Evolutionary conservation across 441 rosid genomes (phyloP), one percentile per base, ranked within the genome.

Genomic region (Metrosideros polymorpha): DNA sequence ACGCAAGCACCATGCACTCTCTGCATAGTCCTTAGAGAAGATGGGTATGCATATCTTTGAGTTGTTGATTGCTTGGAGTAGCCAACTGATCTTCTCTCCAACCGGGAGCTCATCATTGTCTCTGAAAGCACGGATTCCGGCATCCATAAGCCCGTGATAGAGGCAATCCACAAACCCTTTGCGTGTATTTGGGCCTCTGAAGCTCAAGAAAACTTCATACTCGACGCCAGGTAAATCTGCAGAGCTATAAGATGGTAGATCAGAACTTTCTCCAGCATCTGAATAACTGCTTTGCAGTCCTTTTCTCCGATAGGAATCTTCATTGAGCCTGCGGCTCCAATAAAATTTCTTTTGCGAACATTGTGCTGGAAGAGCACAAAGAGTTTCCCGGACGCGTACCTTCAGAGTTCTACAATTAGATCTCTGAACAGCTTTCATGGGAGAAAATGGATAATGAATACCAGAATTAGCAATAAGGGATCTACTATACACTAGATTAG

Each of bases 151-250:
- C 39, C 30, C 76, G 1, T 52, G 85, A 47, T 86, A 86, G 39
- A 86, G 88, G 53, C 85, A 79, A 47, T 83, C 85, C 77, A 83
- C 82, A 15, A 86, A 82, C 35, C 82, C 84, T 52, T 86, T 86
- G 9, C 88, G 85, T 25, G 85, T 83, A 50, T 83, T 52, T 51
- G 88, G 85, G n/a, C 88, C 88, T 52, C 88, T 86, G 85, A 86
- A 86, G 59, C 88, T 86, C 50, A 86, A 71, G 85, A 86, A 86
- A 22, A 86, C 88, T 77, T 86, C 88, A 27, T 86, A 86, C 27
- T 86, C 85, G 5, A 63, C 85, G 27, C 66, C 85, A 4, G 77
- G 77, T 52, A 71, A 39, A 71, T 71, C 79, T 39, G 47, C 49
- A 71, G 79, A 1, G 79, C 79, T 39, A 71, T 39, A 6, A 10